Evolutionary conservation across 768 basidiomycete species (phyloP).

Genomic region (Polyporus arcularius): DNA sequence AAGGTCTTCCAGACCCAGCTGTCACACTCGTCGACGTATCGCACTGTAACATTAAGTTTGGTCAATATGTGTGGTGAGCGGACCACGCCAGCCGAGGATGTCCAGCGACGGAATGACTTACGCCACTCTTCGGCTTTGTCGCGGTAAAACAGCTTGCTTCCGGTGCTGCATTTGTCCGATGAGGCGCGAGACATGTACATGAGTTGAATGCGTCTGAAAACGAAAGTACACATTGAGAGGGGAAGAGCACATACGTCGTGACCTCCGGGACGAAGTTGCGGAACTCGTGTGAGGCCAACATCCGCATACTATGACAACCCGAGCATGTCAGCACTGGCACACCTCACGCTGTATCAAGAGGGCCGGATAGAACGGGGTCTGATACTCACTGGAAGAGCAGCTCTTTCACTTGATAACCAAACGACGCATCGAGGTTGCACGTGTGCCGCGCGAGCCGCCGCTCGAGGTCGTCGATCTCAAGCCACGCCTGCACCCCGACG

Average conservation of each 20-base stretch:
- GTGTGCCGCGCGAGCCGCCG: conserved; percentile 7
- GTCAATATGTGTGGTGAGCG: background rate
- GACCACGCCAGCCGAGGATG: background rate
- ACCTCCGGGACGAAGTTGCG: conserved; percentile 17
- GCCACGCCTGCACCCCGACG: conserved; percentile 13
- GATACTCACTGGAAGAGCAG: conserved; percentile 5
- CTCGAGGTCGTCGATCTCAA: conserved; percentile 14
- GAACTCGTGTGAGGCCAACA: conserved; percentile 16
- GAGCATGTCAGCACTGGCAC: too few relatives aligned
- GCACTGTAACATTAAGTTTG: background rate
- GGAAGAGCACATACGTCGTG: conserved; percentile 7
- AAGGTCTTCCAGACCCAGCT: background rate
- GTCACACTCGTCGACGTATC: background rate
- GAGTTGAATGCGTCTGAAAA: too few relatives aligned
- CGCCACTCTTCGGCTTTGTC: conserved; percentile 18
- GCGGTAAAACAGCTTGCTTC: conserved; percentile 13
- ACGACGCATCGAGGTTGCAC: conserved; percentile 1
- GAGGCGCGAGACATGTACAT: background rate
- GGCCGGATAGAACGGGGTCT: too few relatives aligned
- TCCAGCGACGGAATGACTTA: background rate
- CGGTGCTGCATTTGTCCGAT: background rate
- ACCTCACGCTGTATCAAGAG: too few relatives aligned
- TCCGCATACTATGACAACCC: background rate
- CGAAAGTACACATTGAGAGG: background rate
- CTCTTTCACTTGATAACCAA: conserved; percentile 5